Evolutionary conservation across 2,329 filamentous ascomycete genomes (phyloP).

Genomic region (Thyridium curvatum): DNA sequence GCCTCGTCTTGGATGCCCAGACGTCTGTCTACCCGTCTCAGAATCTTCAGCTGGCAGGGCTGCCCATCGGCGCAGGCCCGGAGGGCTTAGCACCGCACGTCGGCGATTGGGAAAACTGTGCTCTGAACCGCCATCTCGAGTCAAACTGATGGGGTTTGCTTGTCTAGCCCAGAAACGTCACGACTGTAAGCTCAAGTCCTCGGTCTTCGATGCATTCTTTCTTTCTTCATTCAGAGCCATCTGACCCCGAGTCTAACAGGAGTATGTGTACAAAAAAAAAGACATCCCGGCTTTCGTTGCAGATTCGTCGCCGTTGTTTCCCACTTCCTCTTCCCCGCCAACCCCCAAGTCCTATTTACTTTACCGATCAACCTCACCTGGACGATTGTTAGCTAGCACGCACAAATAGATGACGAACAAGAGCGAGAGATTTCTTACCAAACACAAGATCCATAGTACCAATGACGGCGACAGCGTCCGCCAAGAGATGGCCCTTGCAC

Average conservation of each 20-base stretch:
- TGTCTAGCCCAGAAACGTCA: too few species aligned
- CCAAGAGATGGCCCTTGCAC: slow-evolving; percentile 83
- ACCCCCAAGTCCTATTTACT: slow-evolving; percentile 12
- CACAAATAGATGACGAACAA: neutral
- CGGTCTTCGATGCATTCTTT: neutral
- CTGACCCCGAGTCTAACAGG: slow-evolving; percentile 15
- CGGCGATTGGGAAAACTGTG: slow-evolving; percentile 3
- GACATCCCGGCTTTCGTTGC: too few species aligned
- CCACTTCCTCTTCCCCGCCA: slow-evolving; percentile 1
- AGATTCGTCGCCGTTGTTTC: too few species aligned
- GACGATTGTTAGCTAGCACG: slow-evolving; percentile 22
- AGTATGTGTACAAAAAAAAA: too few species aligned
- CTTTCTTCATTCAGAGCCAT: neutral
- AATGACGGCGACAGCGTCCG: slow-evolving; percentile 95
- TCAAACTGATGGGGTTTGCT: too few species aligned
- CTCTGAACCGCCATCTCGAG: neutral
- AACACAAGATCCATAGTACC: slow-evolving; percentile 87
- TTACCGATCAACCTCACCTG: slow-evolving; percentile 58
- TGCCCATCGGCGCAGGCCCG: slow-evolving; percentile 34
- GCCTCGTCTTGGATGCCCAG: too few species aligned
- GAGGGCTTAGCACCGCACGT: slow-evolving; percentile 20
- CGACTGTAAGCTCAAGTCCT: too few species aligned
- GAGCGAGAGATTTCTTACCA: slow-evolving; percentile 46
- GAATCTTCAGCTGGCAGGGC: slow-evolving; percentile 14
- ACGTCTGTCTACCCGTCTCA: too few species aligned